Percentiles rank a stretch among this genome's conserved stretches.
These are phyloP conservation scores for Dactylellina sp. DNA, from an alignment of 2,329 filamentous ascomycete genomes.

Conservation along the genomic window DNA sequence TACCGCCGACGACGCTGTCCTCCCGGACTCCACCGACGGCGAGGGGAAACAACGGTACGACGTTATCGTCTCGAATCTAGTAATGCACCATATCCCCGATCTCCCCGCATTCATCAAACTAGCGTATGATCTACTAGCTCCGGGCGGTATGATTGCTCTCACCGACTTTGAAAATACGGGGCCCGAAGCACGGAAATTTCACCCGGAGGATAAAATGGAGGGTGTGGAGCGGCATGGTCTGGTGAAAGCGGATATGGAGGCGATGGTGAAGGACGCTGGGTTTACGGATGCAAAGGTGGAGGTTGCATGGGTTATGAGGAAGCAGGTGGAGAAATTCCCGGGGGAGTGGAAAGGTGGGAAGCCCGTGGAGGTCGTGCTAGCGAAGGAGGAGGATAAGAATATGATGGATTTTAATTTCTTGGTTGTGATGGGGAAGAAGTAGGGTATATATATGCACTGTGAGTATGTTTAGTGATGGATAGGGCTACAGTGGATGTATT, in stretches of 20 bases:
- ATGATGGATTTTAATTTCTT: constrained; percentile 64
- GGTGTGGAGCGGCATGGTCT: constrained; percentile 71
- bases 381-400: constrained; percentile 57
- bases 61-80: constrained; percentile 69
- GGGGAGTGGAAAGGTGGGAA: constrained; percentile 64
- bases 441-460: background rate
- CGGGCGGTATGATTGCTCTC: constrained; percentile 67
- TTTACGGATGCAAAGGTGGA: constrained; percentile 68
- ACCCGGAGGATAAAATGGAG: constrained; percentile 68
- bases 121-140: constrained; percentile 66
- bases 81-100: constrained; percentile 70
- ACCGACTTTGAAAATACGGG: constrained; percentile 73
- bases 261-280: constrained; percentile 66
- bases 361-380: constrained; percentile 58
- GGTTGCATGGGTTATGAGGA: constrained; percentile 67
- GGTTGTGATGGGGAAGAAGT: constrained; percentile 63
- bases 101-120: constrained; percentile 65
- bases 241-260: constrained; percentile 63
- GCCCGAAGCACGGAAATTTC: constrained; percentile 68
- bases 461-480: too few species aligned
- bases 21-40: constrained; percentile 60
- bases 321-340: constrained; percentile 67
- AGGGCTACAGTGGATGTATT: too few species aligned
- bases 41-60: constrained; percentile 65
- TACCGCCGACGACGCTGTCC: constrained; percentile 65